Conservation (phyloP, 768 basidiomycete species). For the Tulasnella calospora region DNA sequence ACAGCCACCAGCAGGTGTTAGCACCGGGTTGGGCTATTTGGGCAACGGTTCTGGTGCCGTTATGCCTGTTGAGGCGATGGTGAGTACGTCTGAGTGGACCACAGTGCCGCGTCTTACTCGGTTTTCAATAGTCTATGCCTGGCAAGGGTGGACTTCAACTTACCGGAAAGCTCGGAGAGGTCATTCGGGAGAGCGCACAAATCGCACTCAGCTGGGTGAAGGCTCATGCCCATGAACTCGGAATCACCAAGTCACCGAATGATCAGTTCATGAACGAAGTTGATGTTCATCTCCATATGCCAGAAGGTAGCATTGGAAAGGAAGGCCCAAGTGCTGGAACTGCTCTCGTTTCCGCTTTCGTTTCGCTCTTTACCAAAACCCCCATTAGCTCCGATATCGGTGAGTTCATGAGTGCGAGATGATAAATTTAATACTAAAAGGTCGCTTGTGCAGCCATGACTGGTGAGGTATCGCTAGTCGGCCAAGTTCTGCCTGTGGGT, state of each 20-base stretch:
- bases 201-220: conserved; percentile 94
- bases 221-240: conserved; percentile 80
- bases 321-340: conserved; percentile 97
- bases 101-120: conserved; percentile 23
- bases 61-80: conserved; percentile 94
- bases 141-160: conserved; percentile 89
- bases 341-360: conserved; percentile 85
- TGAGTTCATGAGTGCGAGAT: conserved; percentile 38
- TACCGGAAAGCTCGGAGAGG: conserved; percentile 96
- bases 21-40: conserved; percentile 90
- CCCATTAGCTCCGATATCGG: conserved; percentile 83
- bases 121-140: conserved; percentile 73
- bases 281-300: conserved; percentile 96
- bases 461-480: conserved; percentile 93
- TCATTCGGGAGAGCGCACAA: conserved; percentile 93
- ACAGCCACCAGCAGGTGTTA: conserved; percentile 84
- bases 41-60: conserved; percentile 95
- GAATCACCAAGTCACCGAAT: conserved; percentile 65
- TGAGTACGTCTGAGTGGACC: conserved; percentile 40
- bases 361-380: conserved; percentile 83
- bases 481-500: conserved; percentile 93
- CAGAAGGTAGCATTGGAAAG: conserved; percentile 87
- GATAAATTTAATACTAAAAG: background rate
- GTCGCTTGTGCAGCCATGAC: conserved; percentile 78
- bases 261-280: conserved; percentile 79